Conservation (phyloP, 345 rosid species). For the Citrus sinensis region DVS_A1.0 CM039161.1:2543001-2543500, state of each 20-base stretch:
- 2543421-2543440: not conserved
- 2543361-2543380: not conserved
- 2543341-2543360: not conserved
- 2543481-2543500: not conserved
- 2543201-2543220: not conserved
- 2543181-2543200: not conserved
- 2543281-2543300: not conserved
- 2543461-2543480: not conserved
- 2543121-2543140: not conserved
- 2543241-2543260: not conserved
- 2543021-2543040: not conserved
- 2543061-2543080: not conserved
- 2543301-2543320: not conserved
- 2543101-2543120: not conserved
- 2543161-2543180: not conserved
- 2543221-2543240: not conserved
- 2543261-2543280: not conserved
- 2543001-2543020: not conserved
- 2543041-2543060: not conserved
- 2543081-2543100: not conserved
- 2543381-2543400: not conserved
- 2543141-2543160: not conserved
- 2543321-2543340: slow-evolving; percentile 1
- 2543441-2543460: not conserved
- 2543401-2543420: not conserved